Evolutionary conservation across 2,329 filamentous ascomycete species (phyloP).

Genomic region (Aquanectria penicillioides): DNA sequence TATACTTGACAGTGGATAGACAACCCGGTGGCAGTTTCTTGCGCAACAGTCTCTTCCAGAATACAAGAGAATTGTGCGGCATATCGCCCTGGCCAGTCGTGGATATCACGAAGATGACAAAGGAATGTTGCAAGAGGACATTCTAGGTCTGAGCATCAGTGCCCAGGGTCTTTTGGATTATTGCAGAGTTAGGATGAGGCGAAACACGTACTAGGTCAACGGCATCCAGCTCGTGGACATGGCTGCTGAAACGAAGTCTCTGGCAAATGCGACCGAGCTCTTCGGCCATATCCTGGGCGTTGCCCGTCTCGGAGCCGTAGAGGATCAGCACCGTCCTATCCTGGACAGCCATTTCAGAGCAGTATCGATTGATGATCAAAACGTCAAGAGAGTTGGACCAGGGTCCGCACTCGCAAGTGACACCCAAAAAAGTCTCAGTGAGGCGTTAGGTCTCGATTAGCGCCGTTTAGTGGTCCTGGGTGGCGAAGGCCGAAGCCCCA

Average conservation of each 20-base stretch:
- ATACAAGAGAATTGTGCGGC: conserved; percentile 80
- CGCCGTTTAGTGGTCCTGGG: conserved; percentile 10
- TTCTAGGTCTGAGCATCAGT: conserved; percentile 52
- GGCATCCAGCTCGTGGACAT: conserved; percentile 80
- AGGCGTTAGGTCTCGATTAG: conserved; percentile 4
- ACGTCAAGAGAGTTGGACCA: neutral
- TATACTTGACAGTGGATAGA: conserved; percentile 76
- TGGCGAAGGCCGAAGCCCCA: conserved; percentile 11
- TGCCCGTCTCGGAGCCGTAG: conserved; percentile 96
- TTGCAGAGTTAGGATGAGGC: neutral
- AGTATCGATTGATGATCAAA: neutral
- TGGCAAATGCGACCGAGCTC: conserved; percentile 81
- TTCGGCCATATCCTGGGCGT: conserved; percentile 89
- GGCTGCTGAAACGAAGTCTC: conserved; percentile 80
- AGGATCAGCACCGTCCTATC: conserved; percentile 71
- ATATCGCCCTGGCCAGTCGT: conserved; percentile 96
- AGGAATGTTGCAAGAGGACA: conserved; percentile 58
- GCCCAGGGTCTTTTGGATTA: neutral
- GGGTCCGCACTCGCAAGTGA: conserved; percentile 12
- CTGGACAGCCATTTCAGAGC: conserved; percentile 37
- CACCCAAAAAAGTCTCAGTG: conserved; percentile 16
- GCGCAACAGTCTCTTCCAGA: conserved; percentile 87
- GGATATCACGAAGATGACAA: conserved; percentile 85
- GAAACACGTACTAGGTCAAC: conserved; percentile 73
- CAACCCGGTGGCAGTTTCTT: conserved; percentile 79